Conservation (phyloP, 2,329 filamentous ascomycete species). For the Sarocladium strictum region DNA sequence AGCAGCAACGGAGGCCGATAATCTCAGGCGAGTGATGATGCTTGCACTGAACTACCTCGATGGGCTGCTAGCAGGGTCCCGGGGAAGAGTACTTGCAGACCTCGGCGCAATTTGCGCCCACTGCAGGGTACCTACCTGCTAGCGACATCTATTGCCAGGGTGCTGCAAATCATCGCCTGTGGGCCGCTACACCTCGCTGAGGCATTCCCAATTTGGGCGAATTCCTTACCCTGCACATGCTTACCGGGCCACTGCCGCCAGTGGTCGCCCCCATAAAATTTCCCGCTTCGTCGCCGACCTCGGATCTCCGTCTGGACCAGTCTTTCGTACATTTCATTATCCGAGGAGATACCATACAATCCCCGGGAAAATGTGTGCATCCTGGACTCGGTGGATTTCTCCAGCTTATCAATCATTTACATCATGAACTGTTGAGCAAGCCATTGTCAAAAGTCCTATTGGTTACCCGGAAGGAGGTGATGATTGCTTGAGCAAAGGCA, state of each 20-base stretch:
- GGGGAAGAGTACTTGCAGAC: background rate
- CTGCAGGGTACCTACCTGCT: background rate
- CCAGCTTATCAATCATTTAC: background rate
- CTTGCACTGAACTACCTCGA: background rate
- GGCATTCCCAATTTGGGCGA: background rate
- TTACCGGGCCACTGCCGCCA: background rate
- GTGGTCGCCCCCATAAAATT: background rate
- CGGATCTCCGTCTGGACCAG: slow-evolving; percentile 1
- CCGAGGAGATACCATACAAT: background rate
- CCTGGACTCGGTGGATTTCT: no score
- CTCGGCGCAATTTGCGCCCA: background rate
- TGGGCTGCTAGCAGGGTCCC: background rate
- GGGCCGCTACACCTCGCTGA: background rate
- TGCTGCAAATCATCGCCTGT: background rate
- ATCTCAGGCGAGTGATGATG: slow-evolving; percentile 4
- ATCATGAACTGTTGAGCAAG: background rate
- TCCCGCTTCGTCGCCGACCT: slow-evolving; percentile 2
- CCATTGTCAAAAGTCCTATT: no score
- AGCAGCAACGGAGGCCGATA: background rate
- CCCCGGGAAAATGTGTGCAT: no score
- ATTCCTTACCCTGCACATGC: background rate
- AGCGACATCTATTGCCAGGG: background rate
- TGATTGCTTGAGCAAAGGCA: no score
- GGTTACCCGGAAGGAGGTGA: no score
- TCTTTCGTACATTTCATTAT: background rate